A percentile compares a stretch with the other conserved stretches of the same genome.
Evolutionary conservation across 179 eudicot species (phyloP).

Genomic region (Beta lomatogona): DNA sequence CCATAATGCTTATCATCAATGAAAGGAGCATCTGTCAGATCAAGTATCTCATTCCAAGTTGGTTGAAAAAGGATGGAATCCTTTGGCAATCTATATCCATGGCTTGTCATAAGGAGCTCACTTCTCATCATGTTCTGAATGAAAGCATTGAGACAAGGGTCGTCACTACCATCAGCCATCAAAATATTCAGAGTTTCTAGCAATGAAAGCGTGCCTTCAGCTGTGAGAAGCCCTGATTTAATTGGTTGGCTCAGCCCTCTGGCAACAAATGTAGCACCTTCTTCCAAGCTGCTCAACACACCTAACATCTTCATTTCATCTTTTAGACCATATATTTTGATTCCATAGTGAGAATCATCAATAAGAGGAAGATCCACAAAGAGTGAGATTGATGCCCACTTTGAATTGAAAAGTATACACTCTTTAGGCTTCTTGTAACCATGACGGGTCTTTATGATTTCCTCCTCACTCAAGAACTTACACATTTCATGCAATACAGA

Average conservation of each 20-base stretch:
- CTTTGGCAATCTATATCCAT: conserved; percentile 36
- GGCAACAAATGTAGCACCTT: conserved; percentile 38
- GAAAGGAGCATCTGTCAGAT: conserved; percentile 39
- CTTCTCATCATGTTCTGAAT: conserved; percentile 28
- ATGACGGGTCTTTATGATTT: conserved; percentile 38
- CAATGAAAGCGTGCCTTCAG: conserved; percentile 31
- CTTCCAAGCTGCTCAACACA: conserved; percentile 34
- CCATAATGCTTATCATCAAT: conserved; percentile 40
- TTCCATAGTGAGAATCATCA: conserved; percentile 41
- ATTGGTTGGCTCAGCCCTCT: conserved; percentile 25
- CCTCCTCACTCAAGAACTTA: conserved; percentile 26
- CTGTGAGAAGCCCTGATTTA: conserved; percentile 24
- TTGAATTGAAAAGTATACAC: conserved; percentile 34
- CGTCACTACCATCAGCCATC: conserved; percentile 9
- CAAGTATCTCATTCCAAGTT: conserved; percentile 35
- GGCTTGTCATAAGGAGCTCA: conserved; percentile 37
- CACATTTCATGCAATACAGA: conserved; percentile 18
- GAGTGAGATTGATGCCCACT: conserved; percentile 37
- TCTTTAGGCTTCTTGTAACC: conserved; percentile 32
- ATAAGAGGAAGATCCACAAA: conserved; percentile 44
- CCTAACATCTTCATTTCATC: conserved; percentile 43
- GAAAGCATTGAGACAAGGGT: conserved; percentile 15
- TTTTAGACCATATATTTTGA: conserved; percentile 31
- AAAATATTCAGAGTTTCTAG: conserved; percentile 24
- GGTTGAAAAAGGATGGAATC: conserved; percentile 29